Conservation (phyloP, 2,329 filamentous ascomycete species). For the Fusarium sp. region DNA sequence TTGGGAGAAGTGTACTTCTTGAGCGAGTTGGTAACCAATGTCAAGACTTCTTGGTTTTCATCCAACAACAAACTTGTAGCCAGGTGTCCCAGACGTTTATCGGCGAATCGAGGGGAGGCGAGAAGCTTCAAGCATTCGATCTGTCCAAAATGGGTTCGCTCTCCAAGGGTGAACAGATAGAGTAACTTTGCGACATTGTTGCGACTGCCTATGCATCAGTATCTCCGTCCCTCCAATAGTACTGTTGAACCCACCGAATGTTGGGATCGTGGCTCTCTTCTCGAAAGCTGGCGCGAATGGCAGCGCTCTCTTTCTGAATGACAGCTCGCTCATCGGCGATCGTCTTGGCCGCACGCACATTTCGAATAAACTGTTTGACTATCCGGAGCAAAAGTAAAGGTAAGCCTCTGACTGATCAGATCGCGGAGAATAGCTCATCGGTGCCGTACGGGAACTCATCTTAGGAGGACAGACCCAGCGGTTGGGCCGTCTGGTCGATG, state of each 20-base stretch:
- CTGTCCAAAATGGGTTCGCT: slow-evolving; percentile 97
- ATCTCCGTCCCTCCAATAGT: background rate
- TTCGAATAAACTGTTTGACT: slow-evolving; percentile 99
- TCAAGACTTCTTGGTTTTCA: slow-evolving; percentile 98
- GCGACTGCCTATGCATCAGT: slow-evolving; percentile 64
- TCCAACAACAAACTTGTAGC: slow-evolving; percentile 96
- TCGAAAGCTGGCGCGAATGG: slow-evolving; percentile 95
- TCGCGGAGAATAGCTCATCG: slow-evolving; percentile 3
- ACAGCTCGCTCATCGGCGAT: slow-evolving; percentile 98
- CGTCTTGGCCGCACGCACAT: slow-evolving; percentile 97
- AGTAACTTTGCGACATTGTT: slow-evolving; percentile 99
- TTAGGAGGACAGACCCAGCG: slow-evolving; percentile 45
- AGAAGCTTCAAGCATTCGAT: slow-evolving; percentile 99
- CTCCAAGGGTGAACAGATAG: slow-evolving; percentile 96
- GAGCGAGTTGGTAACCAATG: slow-evolving; percentile 94
- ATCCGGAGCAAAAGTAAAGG: slow-evolving; percentile 22
- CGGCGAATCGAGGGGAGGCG: slow-evolving; percentile 94
- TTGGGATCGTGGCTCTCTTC: slow-evolving; percentile 95
- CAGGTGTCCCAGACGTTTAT: slow-evolving; percentile 94
- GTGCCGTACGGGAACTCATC: slow-evolving; percentile 52
- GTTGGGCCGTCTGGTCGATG: slow-evolving; percentile 43
- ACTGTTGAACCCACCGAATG: slow-evolving; percentile 71
- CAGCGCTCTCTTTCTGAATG: slow-evolving; percentile 98
- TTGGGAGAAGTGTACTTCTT: slow-evolving; percentile 75
- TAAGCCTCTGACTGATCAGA: slow-evolving; percentile 21